Evolutionary conservation across 1,284 basidiomycete genomes (phyloP).

Genomic region (Cryptococcus deneoformans): DNA sequence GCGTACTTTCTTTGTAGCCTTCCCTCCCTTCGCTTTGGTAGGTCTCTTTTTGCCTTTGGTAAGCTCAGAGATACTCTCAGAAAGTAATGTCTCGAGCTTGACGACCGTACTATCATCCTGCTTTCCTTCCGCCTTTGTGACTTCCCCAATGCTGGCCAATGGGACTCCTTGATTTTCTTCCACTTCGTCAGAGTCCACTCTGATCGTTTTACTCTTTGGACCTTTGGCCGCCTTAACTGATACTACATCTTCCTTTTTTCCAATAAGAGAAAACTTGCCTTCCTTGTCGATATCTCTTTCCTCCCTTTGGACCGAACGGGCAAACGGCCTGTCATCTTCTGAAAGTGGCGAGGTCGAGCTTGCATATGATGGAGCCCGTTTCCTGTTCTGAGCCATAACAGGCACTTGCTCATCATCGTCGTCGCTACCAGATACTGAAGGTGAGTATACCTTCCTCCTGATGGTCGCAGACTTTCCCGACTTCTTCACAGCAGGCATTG

Average conservation of each 20-base stretch:
- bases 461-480: neutral
- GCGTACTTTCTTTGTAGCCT: constrained; percentile 32
- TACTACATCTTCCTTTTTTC: neutral
- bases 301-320: neutral
- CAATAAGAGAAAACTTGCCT: neutral
- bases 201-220: neutral
- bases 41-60: constrained; percentile 22
- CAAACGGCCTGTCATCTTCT: neutral
- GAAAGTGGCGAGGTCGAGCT: constrained; percentile 10
- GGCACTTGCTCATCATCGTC: neutral
- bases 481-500: constrained; percentile 6
- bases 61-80: neutral
- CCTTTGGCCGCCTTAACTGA: neutral
- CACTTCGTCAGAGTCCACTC: constrained; percentile 1
- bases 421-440: neutral
- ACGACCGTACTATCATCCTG: too few relatives aligned
- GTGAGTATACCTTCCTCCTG: neutral
- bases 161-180: neutral
- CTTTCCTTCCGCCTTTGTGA: neutral
- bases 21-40: constrained; percentile 18
- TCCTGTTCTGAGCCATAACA: neutral
- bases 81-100: neutral
- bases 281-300: neutral
- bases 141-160: neutral
- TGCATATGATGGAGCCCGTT: constrained; percentile 11